These are phyloP conservation scores for Globisporangium yorkense DNA, from an alignment of 352 stramenopile species.

Conservation along the genomic window DNA sequence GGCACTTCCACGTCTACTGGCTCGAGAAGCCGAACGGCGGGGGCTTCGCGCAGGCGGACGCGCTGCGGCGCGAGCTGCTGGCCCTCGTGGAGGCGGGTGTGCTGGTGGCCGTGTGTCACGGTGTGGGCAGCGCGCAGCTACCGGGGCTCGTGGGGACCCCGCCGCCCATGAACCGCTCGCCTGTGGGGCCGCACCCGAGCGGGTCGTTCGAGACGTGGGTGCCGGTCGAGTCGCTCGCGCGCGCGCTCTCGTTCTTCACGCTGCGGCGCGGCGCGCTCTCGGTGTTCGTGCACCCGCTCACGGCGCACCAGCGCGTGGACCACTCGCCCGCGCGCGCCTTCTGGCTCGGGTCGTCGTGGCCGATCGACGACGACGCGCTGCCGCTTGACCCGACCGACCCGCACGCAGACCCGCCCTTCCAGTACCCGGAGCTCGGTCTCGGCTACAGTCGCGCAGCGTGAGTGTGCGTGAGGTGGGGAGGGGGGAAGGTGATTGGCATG, in stretches of 20 bases:
- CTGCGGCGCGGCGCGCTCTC: constrained; percentile 49
- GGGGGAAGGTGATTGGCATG: too few species aligned
- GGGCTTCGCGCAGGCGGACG: constrained; percentile 31
- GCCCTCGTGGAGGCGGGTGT: constrained; percentile 29
- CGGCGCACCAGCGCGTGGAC: constrained; percentile 42
- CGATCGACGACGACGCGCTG: constrained; percentile 32
- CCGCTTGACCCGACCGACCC: constrained; percentile 20
- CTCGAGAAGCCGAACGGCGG: constrained; percentile 34
- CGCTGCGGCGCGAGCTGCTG: constrained; percentile 41
- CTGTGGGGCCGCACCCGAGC: constrained; percentile 54
- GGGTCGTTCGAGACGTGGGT: constrained; percentile 71
- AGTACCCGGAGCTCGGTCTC: constrained; percentile 54
- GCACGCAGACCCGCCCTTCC: constrained; percentile 19
- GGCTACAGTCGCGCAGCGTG: constrained; percentile 30
- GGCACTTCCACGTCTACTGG: constrained; percentile 75
- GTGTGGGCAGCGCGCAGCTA: constrained; percentile 29
- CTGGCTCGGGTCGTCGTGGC: constrained; percentile 44
- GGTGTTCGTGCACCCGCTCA: constrained; percentile 62
- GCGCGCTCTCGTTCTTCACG: constrained; percentile 61
- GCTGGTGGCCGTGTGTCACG: constrained; percentile 61
- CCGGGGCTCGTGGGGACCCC: constrained; percentile 20
- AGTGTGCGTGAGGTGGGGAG: too few species aligned
- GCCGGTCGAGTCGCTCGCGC: constrained; percentile 50
- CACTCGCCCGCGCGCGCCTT: constrained; percentile 42
- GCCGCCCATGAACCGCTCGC: constrained; percentile 46